These are phyloP conservation scores for Parastagonospora avenae DNA, from an alignment of 2,329 filamentous ascomycete species.

Conservation along the genomic window DNA sequence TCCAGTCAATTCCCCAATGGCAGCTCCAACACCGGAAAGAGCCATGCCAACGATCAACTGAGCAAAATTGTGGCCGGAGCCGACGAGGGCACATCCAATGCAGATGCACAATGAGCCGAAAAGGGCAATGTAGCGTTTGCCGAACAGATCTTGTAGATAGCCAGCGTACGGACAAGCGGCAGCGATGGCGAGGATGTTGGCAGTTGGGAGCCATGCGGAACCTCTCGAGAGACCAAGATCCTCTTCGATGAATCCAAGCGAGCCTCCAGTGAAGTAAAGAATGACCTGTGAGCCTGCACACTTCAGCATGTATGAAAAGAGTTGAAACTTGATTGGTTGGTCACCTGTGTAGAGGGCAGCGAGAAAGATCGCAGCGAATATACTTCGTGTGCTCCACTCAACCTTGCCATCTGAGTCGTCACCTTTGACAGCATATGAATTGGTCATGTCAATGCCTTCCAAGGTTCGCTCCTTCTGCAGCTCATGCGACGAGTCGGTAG, in stretches of 20 bases:
- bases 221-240: slow-evolving; percentile 30
- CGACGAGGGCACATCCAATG: slow-evolving; percentile 36
- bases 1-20: slow-evolving; percentile 41
- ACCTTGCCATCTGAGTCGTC: slow-evolving; percentile 50
- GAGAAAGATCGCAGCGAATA: slow-evolving; percentile 45
- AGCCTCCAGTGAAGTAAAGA: slow-evolving; percentile 42
- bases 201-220: slow-evolving; percentile 40
- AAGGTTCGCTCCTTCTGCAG: slow-evolving; percentile 32
- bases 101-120: slow-evolving; percentile 39
- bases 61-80: slow-evolving; percentile 37
- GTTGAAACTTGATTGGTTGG: neutral
- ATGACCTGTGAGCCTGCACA: slow-evolving; percentile 40
- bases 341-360: slow-evolving; percentile 45
- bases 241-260: slow-evolving; percentile 36
- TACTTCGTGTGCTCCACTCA: slow-evolving; percentile 40
- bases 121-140: slow-evolving; percentile 43
- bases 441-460: slow-evolving; percentile 42
- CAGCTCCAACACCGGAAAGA: slow-evolving; percentile 41
- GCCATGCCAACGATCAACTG: slow-evolving; percentile 43
- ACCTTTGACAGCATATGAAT: slow-evolving; percentile 44
- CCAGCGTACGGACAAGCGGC: slow-evolving; percentile 42
- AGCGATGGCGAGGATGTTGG: slow-evolving; percentile 44
- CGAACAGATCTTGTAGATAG: slow-evolving; percentile 44
- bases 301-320: neutral
- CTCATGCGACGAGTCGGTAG: slow-evolving; percentile 26